Conservation (phyloP, 2,329 filamentous ascomycete species). For the Colletotrichum kahawae region DNA sequence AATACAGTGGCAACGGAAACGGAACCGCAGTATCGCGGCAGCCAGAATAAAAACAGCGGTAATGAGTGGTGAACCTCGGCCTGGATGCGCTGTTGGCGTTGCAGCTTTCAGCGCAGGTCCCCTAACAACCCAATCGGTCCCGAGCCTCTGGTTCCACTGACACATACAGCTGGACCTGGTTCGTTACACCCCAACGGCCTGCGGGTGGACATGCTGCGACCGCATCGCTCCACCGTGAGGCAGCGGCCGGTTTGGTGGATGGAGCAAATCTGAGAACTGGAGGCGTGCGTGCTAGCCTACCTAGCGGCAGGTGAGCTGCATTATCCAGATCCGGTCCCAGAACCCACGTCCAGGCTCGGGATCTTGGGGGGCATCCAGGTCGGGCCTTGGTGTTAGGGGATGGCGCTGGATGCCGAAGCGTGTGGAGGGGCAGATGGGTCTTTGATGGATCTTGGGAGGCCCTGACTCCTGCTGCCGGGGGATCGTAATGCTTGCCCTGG, state of each 20-base stretch:
- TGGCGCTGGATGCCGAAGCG: neutral
- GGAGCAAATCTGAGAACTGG: neutral
- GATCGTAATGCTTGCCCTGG: neutral
- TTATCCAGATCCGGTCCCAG: neutral
- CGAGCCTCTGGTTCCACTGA: constrained; percentile 13
- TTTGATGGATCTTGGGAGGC: neutral
- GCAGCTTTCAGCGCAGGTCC: neutral
- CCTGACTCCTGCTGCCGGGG: neutral
- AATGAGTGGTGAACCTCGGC: neutral
- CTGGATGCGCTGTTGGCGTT: neutral
- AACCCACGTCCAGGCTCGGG: neutral
- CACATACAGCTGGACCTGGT: constrained; percentile 2
- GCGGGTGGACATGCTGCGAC: neutral
- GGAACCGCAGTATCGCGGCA: neutral
- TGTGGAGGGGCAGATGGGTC: neutral
- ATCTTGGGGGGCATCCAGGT: neutral
- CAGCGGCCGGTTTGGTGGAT: neutral
- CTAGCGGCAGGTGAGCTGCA: neutral
- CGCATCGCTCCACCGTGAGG: neutral
- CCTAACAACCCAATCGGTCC: constrained; percentile 14
- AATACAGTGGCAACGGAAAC: neutral
- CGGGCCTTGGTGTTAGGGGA: neutral
- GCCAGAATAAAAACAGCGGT: neutral
- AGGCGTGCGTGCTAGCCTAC: neutral
- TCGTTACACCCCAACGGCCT: constrained; percentile 12